Conservation (phyloP, 1,284 basidiomycete genomes). For the Leccinum subrobustum region DNA sequence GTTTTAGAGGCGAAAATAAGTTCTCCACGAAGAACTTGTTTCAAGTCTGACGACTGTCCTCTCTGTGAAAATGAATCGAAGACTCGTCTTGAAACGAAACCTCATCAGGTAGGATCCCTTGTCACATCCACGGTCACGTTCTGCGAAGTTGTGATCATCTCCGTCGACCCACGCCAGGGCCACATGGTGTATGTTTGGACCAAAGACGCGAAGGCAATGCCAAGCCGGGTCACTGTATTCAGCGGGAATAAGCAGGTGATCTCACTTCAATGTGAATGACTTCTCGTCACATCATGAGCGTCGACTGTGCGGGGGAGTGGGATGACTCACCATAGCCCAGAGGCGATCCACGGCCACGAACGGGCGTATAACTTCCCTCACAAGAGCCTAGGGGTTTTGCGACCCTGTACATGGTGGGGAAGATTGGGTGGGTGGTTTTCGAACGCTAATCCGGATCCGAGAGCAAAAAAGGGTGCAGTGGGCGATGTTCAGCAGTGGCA, state of each 20-base stretch:
- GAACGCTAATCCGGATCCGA: conserved; percentile 1
- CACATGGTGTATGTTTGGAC: not conserved
- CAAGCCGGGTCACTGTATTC: conserved; percentile 6
- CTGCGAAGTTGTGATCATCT: conserved; percentile 21
- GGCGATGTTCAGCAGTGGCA: not conserved
- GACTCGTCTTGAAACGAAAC: not conserved
- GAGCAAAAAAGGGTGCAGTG: not conserved
- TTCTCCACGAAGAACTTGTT: not conserved
- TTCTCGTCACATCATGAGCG: conserved; percentile 15
- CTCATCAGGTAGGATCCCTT: not conserved
- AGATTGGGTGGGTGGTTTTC: not conserved
- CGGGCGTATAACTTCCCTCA: not conserved
- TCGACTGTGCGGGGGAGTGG: conserved; percentile 14
- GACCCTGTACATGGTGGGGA: not conserved
- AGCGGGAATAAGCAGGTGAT: conserved; percentile 22
- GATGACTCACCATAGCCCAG: not conserved
- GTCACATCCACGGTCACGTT: conserved; percentile 10
- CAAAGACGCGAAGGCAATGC: conserved; percentile 4
- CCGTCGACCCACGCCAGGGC: conserved; percentile 14
- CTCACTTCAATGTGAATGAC: conserved; percentile 8
- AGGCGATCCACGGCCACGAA: not conserved
- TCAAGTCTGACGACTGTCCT: not conserved
- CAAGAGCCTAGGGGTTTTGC: not conserved
- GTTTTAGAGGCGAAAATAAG: not conserved
- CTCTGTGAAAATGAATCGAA: not conserved